Percentiles rank a stretch among this genome's conserved stretches.
phyloP scores from a whole-genome alignment of 2,329 filamentous ascomycete genomes.

The Neurospora crassa region DNA sequence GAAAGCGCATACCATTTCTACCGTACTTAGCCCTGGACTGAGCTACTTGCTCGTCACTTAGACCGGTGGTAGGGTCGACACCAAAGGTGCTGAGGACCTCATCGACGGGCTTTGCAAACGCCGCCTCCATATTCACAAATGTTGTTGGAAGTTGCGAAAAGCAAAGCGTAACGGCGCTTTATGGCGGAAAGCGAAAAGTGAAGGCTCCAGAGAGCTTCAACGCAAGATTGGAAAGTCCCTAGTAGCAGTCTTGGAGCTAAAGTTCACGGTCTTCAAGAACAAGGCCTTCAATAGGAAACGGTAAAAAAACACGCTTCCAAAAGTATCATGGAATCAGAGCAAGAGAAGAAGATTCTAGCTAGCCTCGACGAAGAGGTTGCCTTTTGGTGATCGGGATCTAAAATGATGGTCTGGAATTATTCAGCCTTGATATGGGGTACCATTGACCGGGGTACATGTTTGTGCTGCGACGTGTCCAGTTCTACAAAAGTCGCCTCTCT shows the following conservation, averaged over 20 bases:
- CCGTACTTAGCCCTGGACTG: constrained; percentile 49
- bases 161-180: background rate
- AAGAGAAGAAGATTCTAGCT: background rate
- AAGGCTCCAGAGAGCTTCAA: background rate
- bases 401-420: background rate
- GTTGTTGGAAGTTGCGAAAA: background rate
- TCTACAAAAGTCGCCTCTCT: background rate
- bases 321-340: background rate
- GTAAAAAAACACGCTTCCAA: background rate
- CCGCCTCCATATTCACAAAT: constrained; percentile 45
- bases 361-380: background rate
- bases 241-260: background rate
- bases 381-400: background rate
- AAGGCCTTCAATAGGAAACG: background rate
- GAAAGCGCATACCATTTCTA: constrained; percentile 48
- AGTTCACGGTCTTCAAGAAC: background rate
- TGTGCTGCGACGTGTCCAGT: background rate
- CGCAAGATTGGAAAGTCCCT: background rate
- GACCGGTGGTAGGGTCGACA: constrained; percentile 44
- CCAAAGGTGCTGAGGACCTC: constrained; percentile 50
- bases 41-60: constrained; percentile 49
- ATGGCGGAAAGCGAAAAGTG: background rate
- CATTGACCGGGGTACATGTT: background rate
- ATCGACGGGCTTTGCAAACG: constrained; percentile 47
- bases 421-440: background rate